Evolutionary conservation across 176 grass and related monocot genomes (phyloP).

Genomic region (Pontederia paniculata): DNA sequence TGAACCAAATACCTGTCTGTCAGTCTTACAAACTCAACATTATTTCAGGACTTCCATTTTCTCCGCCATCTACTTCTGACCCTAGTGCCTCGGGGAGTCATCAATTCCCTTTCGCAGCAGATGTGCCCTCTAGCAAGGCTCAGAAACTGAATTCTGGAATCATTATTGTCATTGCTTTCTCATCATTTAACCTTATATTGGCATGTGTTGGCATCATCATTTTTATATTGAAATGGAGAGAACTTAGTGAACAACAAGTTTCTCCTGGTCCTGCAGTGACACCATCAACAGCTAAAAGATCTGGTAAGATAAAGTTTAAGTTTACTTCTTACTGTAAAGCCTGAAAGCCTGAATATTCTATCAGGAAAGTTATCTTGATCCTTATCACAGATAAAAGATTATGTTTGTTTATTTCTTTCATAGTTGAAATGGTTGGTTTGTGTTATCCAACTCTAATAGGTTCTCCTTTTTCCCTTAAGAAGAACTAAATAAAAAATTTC

Average conservation of each 20-base stretch:
- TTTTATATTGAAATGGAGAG: slow-evolving; percentile 44
- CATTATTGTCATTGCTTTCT: slow-evolving; percentile 45
- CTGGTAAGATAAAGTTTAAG: slow-evolving; percentile 32
- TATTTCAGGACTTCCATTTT: slow-evolving; percentile 48
- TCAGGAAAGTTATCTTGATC: too few relatives aligned
- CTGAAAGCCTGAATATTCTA: too few relatives aligned
- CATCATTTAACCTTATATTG: slow-evolving; percentile 47
- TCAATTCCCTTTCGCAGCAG: slow-evolving; percentile 49
- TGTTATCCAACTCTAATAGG: too few relatives aligned
- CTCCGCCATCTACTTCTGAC: slow-evolving; percentile 37
- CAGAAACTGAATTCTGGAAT: slow-evolving; percentile 66
- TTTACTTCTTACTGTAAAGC: neutral
- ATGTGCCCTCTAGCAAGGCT: slow-evolving; percentile 29
- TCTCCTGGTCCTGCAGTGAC: slow-evolving; percentile 36
- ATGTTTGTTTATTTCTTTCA: too few relatives aligned
- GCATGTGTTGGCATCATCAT: slow-evolving; percentile 40
- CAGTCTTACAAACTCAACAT: slow-evolving; percentile 9
- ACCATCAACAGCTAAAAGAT: slow-evolving; percentile 46
- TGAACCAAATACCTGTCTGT: neutral
- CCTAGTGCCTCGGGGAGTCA: slow-evolving; percentile 24
- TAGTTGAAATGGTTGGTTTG: too few relatives aligned
- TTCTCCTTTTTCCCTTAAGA: too few relatives aligned
- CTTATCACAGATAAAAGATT: too few relatives aligned
- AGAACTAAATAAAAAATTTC: too few relatives aligned
- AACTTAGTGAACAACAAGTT: slow-evolving; percentile 25